Evolutionary conservation across 257 asterid species (phyloP).

Genomic region (Przewalskia tangutica): DNA sequence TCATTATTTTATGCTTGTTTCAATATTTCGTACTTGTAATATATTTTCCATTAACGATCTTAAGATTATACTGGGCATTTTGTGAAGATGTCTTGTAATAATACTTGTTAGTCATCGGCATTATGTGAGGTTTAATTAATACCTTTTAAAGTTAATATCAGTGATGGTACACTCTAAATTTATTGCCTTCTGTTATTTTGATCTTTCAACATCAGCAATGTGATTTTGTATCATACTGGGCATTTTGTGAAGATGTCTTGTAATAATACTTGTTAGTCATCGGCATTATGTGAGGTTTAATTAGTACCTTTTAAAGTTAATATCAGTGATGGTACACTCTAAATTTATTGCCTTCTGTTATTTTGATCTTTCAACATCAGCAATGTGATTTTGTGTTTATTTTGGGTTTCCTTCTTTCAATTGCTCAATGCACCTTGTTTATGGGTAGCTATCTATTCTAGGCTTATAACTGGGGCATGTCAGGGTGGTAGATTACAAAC

Average conservation of each 20-base stretch:
- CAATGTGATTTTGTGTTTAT: neutral
- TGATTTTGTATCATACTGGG: no score
- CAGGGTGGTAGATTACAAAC: neutral
- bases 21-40: neutral
- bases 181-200: neutral
- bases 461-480: neutral
- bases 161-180: neutral
- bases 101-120: neutral
- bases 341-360: neutral
- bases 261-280: neutral
- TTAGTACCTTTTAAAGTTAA: neutral
- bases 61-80: neutral
- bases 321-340: neutral
- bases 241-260: neutral
- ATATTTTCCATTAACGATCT: neutral
- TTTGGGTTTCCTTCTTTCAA: neutral
- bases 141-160: neutral
- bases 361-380: constrained; percentile 1
- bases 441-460: neutral
- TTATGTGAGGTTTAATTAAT: neutral
- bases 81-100: neutral
- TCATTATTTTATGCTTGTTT: neutral
- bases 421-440: neutral
- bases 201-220: neutral
- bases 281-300: neutral